Percentiles rank a stretch among this genome's conserved stretches.
Conservation (phyloP, 805 yeast genomes). For the Spathaspora boniae region DNA sequence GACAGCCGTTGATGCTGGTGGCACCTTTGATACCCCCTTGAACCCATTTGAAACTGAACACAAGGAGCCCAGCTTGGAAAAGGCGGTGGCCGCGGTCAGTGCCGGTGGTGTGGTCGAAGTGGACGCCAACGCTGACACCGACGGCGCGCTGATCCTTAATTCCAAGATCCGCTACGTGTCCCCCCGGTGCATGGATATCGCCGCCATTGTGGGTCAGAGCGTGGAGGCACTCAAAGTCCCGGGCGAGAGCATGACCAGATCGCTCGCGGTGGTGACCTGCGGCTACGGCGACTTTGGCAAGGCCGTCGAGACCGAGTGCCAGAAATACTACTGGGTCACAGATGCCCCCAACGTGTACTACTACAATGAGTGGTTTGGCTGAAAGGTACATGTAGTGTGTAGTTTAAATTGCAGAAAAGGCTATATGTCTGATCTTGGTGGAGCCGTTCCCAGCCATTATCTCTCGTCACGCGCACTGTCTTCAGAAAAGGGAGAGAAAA, state of each 20-base stretch:
- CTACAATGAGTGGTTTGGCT: slow-evolving; percentile 36
- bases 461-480: too few relatives aligned
- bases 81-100: too few relatives aligned
- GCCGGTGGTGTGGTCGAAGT: too few relatives aligned
- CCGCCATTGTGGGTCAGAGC: not conserved
- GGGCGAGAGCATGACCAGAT: slow-evolving; percentile 13
- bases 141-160: too few relatives aligned
- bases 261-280: slow-evolving; percentile 39
- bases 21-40: not conserved
- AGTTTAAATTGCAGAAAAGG: too few relatives aligned
- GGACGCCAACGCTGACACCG: too few relatives aligned
- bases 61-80: too few relatives aligned
- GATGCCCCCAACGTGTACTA: slow-evolving; percentile 40
- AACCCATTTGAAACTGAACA: too few relatives aligned
- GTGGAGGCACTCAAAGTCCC: slow-evolving; percentile 1
- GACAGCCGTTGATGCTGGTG: slow-evolving; percentile 2
- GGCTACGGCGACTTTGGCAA: slow-evolving; percentile 36
- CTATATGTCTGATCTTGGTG: too few relatives aligned
- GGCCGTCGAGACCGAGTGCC: slow-evolving; percentile 25
- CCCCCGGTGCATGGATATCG: slow-evolving; percentile 1
- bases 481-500: not conserved
- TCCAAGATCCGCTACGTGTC: too few relatives aligned
- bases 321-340: slow-evolving; percentile 20
- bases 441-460: too few relatives aligned
- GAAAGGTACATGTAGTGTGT: too few relatives aligned